Conservation (phyloP, 352 stramenopile genomes). For the Globisporangium mamillatum region DNA sequence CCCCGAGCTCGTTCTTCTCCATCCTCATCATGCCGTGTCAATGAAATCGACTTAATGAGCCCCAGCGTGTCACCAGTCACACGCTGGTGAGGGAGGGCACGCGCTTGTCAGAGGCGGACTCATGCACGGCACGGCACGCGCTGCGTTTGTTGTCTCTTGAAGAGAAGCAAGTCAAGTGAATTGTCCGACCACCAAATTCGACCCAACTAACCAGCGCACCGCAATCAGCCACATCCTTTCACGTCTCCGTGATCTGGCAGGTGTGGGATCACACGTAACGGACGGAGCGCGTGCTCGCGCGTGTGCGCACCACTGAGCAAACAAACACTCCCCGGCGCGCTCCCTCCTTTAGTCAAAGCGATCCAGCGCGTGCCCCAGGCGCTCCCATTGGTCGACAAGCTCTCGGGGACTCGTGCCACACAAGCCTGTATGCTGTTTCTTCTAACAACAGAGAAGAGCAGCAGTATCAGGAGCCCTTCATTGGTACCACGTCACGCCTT, state of each 20-base stretch:
- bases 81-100: neutral
- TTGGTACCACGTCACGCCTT: neutral
- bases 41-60: neutral
- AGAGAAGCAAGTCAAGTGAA: neutral
- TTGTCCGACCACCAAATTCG: neutral
- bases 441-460: neutral
- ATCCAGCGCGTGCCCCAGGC: neutral
- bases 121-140: neutral
- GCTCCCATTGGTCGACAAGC: neutral
- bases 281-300: neutral
- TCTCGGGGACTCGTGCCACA: neutral
- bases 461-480: neutral
- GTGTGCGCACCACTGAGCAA: slow-evolving; percentile 2
- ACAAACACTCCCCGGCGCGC: neutral
- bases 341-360: neutral
- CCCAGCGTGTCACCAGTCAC: neutral
- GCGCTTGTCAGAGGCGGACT: neutral
- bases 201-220: neutral
- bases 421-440: neutral
- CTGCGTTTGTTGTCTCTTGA: neutral
- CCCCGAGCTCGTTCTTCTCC: neutral
- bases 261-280: neutral
- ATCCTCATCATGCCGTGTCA: neutral
- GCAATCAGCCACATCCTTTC: neutral
- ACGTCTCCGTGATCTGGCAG: neutral